Conservation (phyloP, 2,329 filamentous ascomycete genomes). For the Ceratocystis huliohia region DNA sequence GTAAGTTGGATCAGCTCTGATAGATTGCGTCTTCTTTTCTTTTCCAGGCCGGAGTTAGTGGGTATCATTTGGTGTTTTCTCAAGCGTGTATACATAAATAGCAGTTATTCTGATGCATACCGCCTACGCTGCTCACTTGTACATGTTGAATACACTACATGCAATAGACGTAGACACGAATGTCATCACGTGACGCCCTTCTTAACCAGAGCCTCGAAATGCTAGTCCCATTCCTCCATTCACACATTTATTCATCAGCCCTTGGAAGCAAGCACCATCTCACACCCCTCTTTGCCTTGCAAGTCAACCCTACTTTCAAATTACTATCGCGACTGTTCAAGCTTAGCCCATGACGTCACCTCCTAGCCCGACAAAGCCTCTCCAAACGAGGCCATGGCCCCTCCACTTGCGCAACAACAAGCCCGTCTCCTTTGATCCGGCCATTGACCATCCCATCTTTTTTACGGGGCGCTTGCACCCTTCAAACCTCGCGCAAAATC, state of each 20-base stretch:
- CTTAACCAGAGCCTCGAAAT: not conserved
- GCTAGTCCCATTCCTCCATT: not conserved
- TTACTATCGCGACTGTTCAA: not conserved
- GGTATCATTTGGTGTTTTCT: not conserved
- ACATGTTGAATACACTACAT: no score
- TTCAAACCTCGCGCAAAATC: not conserved
- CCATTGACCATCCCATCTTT: slow-evolving; percentile 18
- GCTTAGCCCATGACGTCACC: not conserved
- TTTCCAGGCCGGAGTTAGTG: not conserved
- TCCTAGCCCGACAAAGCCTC: not conserved
- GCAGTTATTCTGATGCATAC: no score
- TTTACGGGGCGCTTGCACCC: slow-evolving; percentile 12
- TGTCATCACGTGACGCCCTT: not conserved
- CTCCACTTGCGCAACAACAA: not conserved
- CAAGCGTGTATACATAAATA: no score
- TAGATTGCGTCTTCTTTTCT: not conserved
- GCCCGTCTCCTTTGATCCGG: slow-evolving; percentile 12
- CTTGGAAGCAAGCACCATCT: not conserved
- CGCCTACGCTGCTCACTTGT: no score
- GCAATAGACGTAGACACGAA: not conserved
- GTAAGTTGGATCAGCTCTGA: slow-evolving; percentile 6
- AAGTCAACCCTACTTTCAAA: no score
- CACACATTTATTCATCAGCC: not conserved
- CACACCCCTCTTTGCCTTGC: not conserved
- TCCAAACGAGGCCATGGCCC: not conserved